Percentiles rank a stretch among this genome's conserved stretches.
Evolutionary conservation across 345 rosid species (phyloP).

Genomic region (Orychophragmus violaceus): DNA sequence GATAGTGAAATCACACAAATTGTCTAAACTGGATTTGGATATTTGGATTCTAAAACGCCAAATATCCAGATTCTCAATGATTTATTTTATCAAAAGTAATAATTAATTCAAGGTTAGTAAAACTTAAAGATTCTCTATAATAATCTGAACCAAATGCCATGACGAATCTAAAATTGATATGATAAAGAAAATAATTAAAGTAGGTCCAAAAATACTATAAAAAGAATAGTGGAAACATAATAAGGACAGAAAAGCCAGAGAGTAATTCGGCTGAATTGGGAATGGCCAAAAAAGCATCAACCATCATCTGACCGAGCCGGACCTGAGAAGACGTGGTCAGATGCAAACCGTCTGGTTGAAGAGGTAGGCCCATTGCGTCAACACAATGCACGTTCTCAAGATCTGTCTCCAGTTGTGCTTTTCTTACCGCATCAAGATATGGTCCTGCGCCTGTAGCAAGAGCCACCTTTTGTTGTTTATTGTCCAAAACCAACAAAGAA

Average conservation of each 20-base stretch:
- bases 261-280: slow-evolving; percentile 15
- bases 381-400: slow-evolving; percentile 51
- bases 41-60: too few species aligned
- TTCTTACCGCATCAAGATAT: slow-evolving; percentile 47
- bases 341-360: slow-evolving; percentile 66
- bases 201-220: not conserved
- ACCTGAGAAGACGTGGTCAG: slow-evolving; percentile 68
- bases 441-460: slow-evolving; percentile 58
- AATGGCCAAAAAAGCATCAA: slow-evolving; percentile 41
- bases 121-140: not conserved
- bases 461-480: slow-evolving; percentile 50
- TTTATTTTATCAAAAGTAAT: too few species aligned
- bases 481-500: slow-evolving; percentile 8
- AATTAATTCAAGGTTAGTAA: not conserved
- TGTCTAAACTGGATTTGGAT: not conserved
- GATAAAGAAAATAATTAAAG: too few species aligned
- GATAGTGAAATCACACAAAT: too few species aligned
- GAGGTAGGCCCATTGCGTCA: slow-evolving; percentile 67
- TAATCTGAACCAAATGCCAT: not conserved
- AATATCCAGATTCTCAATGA: not conserved
- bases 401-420: slow-evolving; percentile 46
- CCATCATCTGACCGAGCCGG: slow-evolving; percentile 58
- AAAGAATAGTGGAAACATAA: not conserved
- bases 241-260: slow-evolving; percentile 8
- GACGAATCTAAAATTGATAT: not conserved